Conservation (phyloP, 2,329 filamentous ascomycete species). For the Fusarium sp. region DNA sequence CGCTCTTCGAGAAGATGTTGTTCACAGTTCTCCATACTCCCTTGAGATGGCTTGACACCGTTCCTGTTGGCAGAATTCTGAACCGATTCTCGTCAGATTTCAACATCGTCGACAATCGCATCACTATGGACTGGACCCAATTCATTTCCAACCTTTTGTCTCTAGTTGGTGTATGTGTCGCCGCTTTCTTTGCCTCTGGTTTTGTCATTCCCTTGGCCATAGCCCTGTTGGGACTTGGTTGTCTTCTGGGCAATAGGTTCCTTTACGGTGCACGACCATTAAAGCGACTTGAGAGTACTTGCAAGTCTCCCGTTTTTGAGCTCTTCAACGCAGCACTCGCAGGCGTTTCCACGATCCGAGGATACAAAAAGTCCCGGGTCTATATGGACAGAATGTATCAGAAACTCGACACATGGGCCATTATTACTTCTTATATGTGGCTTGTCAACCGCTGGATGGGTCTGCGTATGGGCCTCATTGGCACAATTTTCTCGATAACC, state of each 20-base stretch:
- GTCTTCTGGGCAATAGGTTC: slow-evolving; percentile 71
- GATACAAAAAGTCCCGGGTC: slow-evolving; percentile 74
- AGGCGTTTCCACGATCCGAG: slow-evolving; percentile 80
- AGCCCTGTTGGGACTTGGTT: slow-evolving; percentile 67
- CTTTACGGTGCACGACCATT: slow-evolving; percentile 78
- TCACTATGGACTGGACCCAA: slow-evolving; percentile 72
- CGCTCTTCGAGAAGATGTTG: slow-evolving; percentile 74
- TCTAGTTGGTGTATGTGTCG: slow-evolving; percentile 73
- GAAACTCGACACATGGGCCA: slow-evolving; percentile 75
- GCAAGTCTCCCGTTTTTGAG: slow-evolving; percentile 84
- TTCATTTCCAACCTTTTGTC: slow-evolving; percentile 70
- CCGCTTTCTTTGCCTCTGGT: slow-evolving; percentile 75
- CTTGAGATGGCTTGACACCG: slow-evolving; percentile 83
- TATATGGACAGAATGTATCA: slow-evolving; percentile 78
- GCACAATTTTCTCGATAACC: slow-evolving; percentile 74
- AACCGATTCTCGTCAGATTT: slow-evolving; percentile 86
- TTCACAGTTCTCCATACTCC: slow-evolving; percentile 76
- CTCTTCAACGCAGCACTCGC: slow-evolving; percentile 79
- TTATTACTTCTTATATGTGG: slow-evolving; percentile 75
- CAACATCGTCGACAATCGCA: slow-evolving; percentile 74
- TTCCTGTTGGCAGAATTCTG: slow-evolving; percentile 79
- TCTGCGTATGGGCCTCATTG: slow-evolving; percentile 76
- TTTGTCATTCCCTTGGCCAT: slow-evolving; percentile 72
- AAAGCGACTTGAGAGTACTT: slow-evolving; percentile 81
- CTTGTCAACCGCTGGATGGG: slow-evolving; percentile 83